phyloP scores from a whole-genome alignment of 73 alveolate species.

The Durusdinium trenchii region DNA sequence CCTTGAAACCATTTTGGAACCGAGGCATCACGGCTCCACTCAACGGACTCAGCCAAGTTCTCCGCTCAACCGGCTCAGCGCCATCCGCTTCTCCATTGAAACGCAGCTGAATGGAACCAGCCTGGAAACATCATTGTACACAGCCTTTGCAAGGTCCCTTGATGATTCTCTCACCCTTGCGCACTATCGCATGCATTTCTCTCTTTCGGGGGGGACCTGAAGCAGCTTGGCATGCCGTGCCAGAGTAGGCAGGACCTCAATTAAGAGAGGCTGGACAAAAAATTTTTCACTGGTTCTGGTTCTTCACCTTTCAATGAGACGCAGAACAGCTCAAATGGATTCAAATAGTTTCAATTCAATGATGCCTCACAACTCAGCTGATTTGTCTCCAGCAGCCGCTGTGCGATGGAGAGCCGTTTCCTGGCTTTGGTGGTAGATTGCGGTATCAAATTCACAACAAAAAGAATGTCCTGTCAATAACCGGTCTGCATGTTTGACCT shows the following conservation, averaged over 20 bases:
- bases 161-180: too few species aligned
- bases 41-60: too few species aligned
- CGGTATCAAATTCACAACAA: background rate
- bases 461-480: background rate
- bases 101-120: background rate
- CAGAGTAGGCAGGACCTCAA: constrained; percentile 37
- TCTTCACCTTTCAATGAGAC: too few species aligned
- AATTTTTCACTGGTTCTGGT: too few species aligned
- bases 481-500: too few species aligned
- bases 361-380: background rate
- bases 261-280: background rate
- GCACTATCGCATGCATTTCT: background rate
- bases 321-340: too few species aligned
- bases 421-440: background rate
- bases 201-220: too few species aligned
- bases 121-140: background rate
- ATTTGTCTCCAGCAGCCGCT: background rate
- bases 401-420: constrained; percentile 32
- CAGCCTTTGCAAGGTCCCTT: background rate
- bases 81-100: too few species aligned
- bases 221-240: constrained; percentile 65
- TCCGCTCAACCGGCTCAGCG: too few species aligned
- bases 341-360: too few species aligned
- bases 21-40: too few species aligned
- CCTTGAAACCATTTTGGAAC: too few species aligned